phyloP scores from a whole-genome alignment of 345 rosid genomes.

The Eutrema yunnanense region DNA sequence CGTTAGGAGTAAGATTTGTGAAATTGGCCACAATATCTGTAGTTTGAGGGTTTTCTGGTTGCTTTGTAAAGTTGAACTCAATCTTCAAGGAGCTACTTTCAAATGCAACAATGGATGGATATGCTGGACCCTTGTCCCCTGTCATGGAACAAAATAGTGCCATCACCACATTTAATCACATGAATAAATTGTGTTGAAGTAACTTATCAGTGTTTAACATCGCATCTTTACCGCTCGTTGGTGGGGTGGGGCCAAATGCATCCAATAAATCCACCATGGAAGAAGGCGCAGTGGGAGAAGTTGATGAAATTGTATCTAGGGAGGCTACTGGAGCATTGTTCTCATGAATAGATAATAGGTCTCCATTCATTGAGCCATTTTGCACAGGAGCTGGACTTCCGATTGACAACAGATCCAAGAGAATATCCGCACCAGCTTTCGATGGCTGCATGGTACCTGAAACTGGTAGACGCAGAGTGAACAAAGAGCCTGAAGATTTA shows the following conservation, averaged over 20 bases:
- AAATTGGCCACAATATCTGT: conserved; percentile 62
- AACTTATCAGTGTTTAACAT: background rate
- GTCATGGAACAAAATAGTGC: conserved; percentile 23
- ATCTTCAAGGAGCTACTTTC: conserved; percentile 77
- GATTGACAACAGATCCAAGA: conserved; percentile 80
- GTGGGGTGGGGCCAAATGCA: conserved; percentile 56
- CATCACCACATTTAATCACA: conserved; percentile 1
- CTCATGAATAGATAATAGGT: conserved; percentile 47
- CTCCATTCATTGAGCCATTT: conserved; percentile 43
- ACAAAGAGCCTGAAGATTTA: background rate
- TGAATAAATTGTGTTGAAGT: background rate
- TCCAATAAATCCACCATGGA: conserved; percentile 79
- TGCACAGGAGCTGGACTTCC: conserved; percentile 53
- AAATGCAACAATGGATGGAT: conserved; percentile 71
- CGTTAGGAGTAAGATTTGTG: conserved; percentile 56
- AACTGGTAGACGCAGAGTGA: conserved; percentile 3
- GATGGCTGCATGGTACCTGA: conserved; percentile 56
- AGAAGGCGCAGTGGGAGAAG: conserved; percentile 41
- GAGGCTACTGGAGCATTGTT: conserved; percentile 37
- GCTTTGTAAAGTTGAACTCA: conserved; percentile 70
- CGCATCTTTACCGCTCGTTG: conserved; percentile 46
- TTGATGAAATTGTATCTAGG: conserved; percentile 43
- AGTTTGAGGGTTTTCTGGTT: conserved; percentile 54
- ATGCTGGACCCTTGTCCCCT: conserved; percentile 58
- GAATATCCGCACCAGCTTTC: conserved; percentile 70